A percentile compares a stretch with the other conserved stretches of the same genome.
These are phyloP conservation scores for Aspergillus piperis DNA, from an alignment of 2,329 filamentous ascomycete genomes.

Conservation along the genomic window DNA sequence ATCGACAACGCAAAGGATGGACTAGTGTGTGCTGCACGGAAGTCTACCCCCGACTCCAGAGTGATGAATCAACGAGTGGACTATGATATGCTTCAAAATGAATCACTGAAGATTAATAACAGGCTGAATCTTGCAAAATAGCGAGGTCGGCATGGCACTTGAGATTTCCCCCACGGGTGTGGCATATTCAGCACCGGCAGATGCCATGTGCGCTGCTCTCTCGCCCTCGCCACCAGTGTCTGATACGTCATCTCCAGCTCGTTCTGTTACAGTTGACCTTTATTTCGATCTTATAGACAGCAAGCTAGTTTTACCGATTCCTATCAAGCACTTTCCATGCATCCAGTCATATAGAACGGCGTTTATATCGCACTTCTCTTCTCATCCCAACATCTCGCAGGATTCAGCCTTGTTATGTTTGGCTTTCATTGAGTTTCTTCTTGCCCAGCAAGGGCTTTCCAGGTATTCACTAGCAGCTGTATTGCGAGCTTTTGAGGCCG, in stretches of 20 bases:
- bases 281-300: slow-evolving; percentile 5
- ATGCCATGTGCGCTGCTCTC: background rate
- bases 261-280: background rate
- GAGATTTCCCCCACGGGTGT: slow-evolving; percentile 8
- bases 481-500: slow-evolving; percentile 13
- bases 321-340: background rate
- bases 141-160: slow-evolving; percentile 12
- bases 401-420: slow-evolving; percentile 11
- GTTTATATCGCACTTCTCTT: slow-evolving; percentile 12
- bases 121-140: background rate
- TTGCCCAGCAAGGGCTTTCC: background rate
- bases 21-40: background rate
- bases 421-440: slow-evolving; percentile 16
- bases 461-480: background rate
- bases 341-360: slow-evolving; percentile 11
- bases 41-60: no score
- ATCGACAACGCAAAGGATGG: background rate
- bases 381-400: background rate
- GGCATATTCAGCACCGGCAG: background rate
- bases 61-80: background rate
- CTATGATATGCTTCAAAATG: background rate
- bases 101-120: background rate
- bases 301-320: slow-evolving; percentile 6
- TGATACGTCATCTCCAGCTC: background rate
- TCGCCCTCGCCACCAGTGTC: background rate